phyloP scores from a whole-genome alignment of 139 green algal species.

The Coelastrella sp. region DNA sequence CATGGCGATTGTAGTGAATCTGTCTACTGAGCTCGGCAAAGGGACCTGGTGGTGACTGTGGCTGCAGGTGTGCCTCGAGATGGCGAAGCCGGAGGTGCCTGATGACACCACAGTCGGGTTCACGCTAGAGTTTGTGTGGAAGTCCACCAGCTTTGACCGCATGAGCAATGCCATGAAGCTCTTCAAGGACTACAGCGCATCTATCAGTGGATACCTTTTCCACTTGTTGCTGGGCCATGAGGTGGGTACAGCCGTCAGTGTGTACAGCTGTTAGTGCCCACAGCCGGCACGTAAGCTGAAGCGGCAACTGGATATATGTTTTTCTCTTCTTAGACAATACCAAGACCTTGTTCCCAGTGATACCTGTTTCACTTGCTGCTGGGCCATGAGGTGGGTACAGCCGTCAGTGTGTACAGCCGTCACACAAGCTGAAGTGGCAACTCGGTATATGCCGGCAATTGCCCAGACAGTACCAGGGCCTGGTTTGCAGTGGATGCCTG shows the following conservation, averaged over 20 bases:
- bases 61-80: constrained; percentile 41
- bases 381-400: constrained; percentile 46
- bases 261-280: neutral
- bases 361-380: constrained; percentile 90
- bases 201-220: constrained; percentile 82
- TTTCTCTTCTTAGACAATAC: too few species aligned
- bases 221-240: constrained; percentile 81
- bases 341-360: neutral
- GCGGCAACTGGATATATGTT: too few species aligned
- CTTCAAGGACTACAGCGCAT: constrained; percentile 93
- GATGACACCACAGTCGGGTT: constrained; percentile 86
- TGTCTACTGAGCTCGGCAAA: neutral
- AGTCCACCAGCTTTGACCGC: constrained; percentile 92
- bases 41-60: neutral
- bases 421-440: too few species aligned
- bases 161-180: constrained; percentile 62
- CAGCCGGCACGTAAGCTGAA: constrained; percentile 51
- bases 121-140: constrained; percentile 96
- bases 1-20: neutral
- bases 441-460: too few species aligned
- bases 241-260: neutral
- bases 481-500: constrained; percentile 62
- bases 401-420: constrained; percentile 51
- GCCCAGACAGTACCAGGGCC: too few species aligned
- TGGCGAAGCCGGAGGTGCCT: constrained; percentile 63